Percentiles rank a stretch among this genome's conserved stretches.
Conservation (phyloP, 2,329 filamentous ascomycete species). For the Biscogniauxia mediterranea region DNA sequence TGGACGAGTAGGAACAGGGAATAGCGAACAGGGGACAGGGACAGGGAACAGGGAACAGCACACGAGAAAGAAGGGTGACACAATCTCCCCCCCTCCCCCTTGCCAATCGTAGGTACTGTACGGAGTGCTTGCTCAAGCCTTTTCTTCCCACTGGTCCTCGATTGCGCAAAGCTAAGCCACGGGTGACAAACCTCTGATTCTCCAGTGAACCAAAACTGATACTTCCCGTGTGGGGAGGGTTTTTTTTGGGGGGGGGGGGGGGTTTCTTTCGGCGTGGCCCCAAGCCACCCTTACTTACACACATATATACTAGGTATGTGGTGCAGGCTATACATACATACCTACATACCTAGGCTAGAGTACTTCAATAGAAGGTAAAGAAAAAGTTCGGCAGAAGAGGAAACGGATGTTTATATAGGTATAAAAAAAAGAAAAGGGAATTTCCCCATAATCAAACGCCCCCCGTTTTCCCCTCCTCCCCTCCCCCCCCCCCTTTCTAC, state of each 20-base stretch:
- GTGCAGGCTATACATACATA: not conserved
- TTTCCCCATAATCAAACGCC: not conserved
- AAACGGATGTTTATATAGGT: not conserved
- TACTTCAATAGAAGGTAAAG: not conserved
- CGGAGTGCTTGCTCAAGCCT: no score
- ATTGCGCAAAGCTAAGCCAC: not conserved
- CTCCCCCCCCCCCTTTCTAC: constrained; percentile 32
- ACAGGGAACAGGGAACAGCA: not conserved
- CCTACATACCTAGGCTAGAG: no score
- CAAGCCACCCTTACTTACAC: not conserved
- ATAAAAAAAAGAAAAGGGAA: constrained; percentile 1
- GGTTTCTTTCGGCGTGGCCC: not conserved
- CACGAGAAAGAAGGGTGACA: not conserved
- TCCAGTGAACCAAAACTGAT: not conserved
- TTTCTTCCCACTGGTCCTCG: not conserved
- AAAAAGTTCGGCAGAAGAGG: not conserved
- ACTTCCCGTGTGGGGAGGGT: not conserved
- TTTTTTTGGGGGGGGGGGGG: no score
- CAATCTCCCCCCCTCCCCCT: not conserved
- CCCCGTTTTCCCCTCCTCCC: constrained; percentile 2
- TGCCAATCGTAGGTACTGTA: not conserved
- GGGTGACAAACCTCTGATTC: not conserved
- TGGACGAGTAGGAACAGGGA: no score
- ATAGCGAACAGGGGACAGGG: not conserved
- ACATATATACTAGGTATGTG: not conserved